These are phyloP conservation scores for Sporobolomyces pararoseus DNA, from an alignment of 768 basidiomycete genomes.

Conservation along the genomic window DNA sequence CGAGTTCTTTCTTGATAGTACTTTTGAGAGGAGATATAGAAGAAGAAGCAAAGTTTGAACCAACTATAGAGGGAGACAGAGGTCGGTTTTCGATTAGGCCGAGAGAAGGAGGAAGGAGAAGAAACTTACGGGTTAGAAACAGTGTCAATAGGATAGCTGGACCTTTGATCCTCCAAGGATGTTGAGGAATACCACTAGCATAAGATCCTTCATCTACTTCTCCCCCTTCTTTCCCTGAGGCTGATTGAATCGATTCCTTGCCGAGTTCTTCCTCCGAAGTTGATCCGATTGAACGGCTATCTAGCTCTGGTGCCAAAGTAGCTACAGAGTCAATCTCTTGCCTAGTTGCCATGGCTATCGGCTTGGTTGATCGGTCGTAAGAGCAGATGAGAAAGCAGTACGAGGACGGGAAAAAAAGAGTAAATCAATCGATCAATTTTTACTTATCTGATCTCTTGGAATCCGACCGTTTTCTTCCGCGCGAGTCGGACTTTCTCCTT, in stretches of 20 bases:
- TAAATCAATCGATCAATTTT: neutral
- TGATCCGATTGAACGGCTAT: neutral
- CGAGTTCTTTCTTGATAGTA: constrained; percentile 21
- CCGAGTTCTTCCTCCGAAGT: neutral
- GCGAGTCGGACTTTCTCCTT: neutral
- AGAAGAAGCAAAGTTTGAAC: constrained; percentile 1
- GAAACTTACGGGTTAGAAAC: constrained; percentile 15
- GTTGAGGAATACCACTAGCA: neutral
- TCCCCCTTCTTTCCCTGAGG: neutral
- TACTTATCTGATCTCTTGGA: neutral
- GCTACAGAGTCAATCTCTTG: neutral
- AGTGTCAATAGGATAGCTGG: neutral
- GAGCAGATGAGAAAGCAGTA: neutral
- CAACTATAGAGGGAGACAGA: neutral
- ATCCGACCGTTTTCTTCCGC: neutral
- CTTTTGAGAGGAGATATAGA: constrained; percentile 25
- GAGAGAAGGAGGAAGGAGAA: neutral
- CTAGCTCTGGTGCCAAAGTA: neutral
- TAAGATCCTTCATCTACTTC: neutral
- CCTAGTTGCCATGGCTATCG: constrained; percentile 1
- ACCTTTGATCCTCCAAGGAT: constrained; percentile 13
- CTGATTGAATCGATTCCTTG: too few species aligned
- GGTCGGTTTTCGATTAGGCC: neutral
- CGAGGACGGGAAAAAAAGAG: neutral
- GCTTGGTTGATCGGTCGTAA: neutral